Evolutionary conservation across 1,284 basidiomycete genomes (phyloP), one percentile per base, ranked within the genome.

Genomic region (Apiotrichum akiyoshidainum): DNA sequence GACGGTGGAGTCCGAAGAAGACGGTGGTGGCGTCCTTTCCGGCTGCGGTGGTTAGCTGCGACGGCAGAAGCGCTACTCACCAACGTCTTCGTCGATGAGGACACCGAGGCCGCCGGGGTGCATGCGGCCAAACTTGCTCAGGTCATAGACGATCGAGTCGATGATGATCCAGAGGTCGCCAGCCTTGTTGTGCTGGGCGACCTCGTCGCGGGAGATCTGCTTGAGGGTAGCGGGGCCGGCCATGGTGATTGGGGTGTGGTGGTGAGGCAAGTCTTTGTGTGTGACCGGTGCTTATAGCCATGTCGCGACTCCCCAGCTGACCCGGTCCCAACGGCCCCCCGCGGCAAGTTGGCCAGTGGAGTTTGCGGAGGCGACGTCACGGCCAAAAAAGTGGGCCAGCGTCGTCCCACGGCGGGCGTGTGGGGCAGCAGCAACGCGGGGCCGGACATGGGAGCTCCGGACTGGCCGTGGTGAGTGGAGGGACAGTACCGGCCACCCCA

Each of bases 21-120:
- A 83, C 85, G 56, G 91, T 88, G 0, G 91, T 92, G 2, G 88
- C 89, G 72, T 94, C 91, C 73, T 89, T 82, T 6, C 89, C 89
- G 14, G 60, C 72, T 65, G 13, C 59, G 22, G 61, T 7, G 14
- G 22, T 26, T 22, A 22, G 21, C 17, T 7, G 17, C n/a, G 40
- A 9, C 16, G 40, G 8, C 13, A 31, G 11, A 26, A 26, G 17
- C 31, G 41, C 34, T 17, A 81, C 85, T 66, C 59, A 87, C 87
- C 87, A 54, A 91, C 82, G 61, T 88, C 87, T 42, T 81, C 79
- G 64, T 90, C 87, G 41, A 86, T 73, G 21, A 95, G 81, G n/a
- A 90, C 89, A 6, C 85, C 83, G 1, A 83, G 71, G 7, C 92
- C 92, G 51, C 92, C 91, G 0, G 92, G 92, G 72, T 94, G 92